Percentiles rank a stretch among this genome's conserved stretches.
These are phyloP conservation scores for Fusarium graminum DNA, from an alignment of 2,329 filamentous ascomycete species.

Conservation along the genomic window DNA sequence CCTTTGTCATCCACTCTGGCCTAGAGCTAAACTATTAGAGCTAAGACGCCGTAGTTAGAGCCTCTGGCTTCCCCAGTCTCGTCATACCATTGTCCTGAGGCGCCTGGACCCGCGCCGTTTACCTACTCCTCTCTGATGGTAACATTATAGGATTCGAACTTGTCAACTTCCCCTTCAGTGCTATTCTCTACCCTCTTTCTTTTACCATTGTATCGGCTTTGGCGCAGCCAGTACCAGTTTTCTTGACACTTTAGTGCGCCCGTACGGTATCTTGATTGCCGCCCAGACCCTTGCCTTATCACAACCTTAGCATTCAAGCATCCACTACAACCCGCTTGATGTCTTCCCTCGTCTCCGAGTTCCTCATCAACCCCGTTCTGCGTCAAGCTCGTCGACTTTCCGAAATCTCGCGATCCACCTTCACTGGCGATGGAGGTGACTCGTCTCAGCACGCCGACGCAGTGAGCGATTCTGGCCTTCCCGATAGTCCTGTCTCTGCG, in stretches of 20 bases:
- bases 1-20: slow-evolving; percentile 47
- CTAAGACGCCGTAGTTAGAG: slow-evolving; percentile 18
- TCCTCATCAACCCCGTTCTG: slow-evolving; percentile 74
- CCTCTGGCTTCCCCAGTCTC: slow-evolving; percentile 40
- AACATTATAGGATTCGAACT: slow-evolving; percentile 13
- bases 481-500: slow-evolving; percentile 38
- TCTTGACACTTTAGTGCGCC: slow-evolving; percentile 25
- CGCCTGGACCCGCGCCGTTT: slow-evolving; percentile 19
- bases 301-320: slow-evolving; percentile 26
- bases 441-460: slow-evolving; percentile 41
- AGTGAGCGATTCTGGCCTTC: slow-evolving; percentile 39
- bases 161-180: slow-evolving; percentile 12
- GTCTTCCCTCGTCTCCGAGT: slow-evolving; percentile 74
- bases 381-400: slow-evolving; percentile 76
- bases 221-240: slow-evolving; percentile 19
- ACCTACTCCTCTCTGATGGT: slow-evolving; percentile 22
- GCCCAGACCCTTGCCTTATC: slow-evolving; percentile 34
- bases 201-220: slow-evolving; percentile 10
- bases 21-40: slow-evolving; percentile 16
- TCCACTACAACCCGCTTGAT: slow-evolving; percentile 56
- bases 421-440: slow-evolving; percentile 54
- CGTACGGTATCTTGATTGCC: slow-evolving; percentile 33
- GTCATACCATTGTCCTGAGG: slow-evolving; percentile 40
- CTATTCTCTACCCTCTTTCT: slow-evolving; percentile 16
- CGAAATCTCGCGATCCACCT: slow-evolving; percentile 59